A percentile compares a stretch with the other conserved stretches of the same genome.
phyloP scores from a whole-genome alignment of 768 basidiomycete genomes.

The Tricholoma matsutake region DNA sequence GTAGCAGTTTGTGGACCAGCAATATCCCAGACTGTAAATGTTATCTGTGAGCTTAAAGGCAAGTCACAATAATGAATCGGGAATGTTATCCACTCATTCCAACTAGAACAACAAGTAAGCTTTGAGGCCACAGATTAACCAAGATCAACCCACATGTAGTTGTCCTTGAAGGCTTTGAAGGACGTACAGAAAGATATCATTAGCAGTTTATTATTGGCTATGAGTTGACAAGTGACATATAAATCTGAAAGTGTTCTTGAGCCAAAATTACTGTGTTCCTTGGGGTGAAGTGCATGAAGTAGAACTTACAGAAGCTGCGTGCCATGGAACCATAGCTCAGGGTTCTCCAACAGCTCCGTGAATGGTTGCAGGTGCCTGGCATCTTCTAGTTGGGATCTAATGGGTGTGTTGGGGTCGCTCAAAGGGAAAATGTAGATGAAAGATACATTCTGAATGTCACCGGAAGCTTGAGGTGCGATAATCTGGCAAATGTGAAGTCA shows the following conservation, averaged over 20 bases:
- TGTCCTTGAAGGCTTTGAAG: no score
- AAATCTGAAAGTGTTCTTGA: slow-evolving; percentile 85
- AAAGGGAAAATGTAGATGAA: background rate
- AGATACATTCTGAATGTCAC: slow-evolving; percentile 84
- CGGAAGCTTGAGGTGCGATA: slow-evolving; percentile 84
- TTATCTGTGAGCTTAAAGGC: slow-evolving; percentile 84
- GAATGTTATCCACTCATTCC: slow-evolving; percentile 94
- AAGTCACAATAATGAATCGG: slow-evolving; percentile 93
- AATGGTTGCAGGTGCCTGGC: slow-evolving; percentile 65
- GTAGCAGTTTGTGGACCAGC: slow-evolving; percentile 73
- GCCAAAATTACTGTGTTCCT: slow-evolving; percentile 26
- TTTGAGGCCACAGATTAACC: background rate
- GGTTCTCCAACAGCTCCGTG: slow-evolving; percentile 79
- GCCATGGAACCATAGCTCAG: slow-evolving; percentile 80
- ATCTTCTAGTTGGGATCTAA: slow-evolving; percentile 85
- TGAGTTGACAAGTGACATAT: slow-evolving; percentile 89
- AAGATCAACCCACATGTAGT: no score
- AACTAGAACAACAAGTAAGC: slow-evolving; percentile 38
- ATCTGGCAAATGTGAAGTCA: slow-evolving; percentile 90
- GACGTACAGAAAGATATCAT: slow-evolving; percentile 90
- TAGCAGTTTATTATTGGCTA: slow-evolving; percentile 89
- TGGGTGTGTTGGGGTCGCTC: background rate
- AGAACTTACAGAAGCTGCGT: slow-evolving; percentile 75
- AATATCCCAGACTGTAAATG: slow-evolving; percentile 96
- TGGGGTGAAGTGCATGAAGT: slow-evolving; percentile 8